Percentiles rank a stretch among this genome's conserved stretches.
Conservation (phyloP, 202 grass and related monocot species). For the Hordeum pubiflorum region DNA sequence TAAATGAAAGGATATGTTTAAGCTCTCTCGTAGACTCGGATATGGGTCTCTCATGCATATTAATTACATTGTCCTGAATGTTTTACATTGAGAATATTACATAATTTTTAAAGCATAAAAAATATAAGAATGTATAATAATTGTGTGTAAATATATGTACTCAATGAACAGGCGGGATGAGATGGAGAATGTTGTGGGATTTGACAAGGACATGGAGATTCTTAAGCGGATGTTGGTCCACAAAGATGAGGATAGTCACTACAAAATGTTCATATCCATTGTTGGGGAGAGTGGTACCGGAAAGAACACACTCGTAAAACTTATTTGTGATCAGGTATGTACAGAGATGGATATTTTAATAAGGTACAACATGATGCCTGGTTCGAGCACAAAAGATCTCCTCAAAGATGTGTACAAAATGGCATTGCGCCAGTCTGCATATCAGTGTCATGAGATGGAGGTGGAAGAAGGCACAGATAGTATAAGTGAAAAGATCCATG, state of each 20-base stretch:
- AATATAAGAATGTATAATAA: background rate
- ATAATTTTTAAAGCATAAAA: background rate
- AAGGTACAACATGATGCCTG: constrained; percentile 2
- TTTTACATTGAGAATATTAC: background rate
- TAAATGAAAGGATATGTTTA: background rate
- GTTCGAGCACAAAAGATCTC: constrained; percentile 7
- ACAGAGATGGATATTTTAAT: background rate
- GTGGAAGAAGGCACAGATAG: background rate
- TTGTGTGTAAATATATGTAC: background rate
- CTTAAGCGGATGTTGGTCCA: background rate
- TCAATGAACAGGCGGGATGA: background rate
- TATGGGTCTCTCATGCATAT: background rate
- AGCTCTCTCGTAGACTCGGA: background rate
- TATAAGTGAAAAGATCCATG: background rate
- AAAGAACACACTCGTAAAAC: constrained; percentile 17
- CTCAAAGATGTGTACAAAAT: constrained; percentile 6
- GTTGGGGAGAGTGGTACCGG: constrained; percentile 24
- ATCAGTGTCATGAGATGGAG: background rate
- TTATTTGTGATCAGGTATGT: background rate
- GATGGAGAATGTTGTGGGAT: background rate
- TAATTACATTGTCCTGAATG: background rate
- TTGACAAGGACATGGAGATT: background rate
- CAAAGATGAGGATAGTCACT: background rate
- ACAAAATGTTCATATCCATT: constrained; percentile 14
- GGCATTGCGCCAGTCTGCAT: background rate